Percentiles rank a stretch among this genome's conserved stretches.
These are phyloP conservation scores for Stevia rebaudiana DNA, from an alignment of 140 eudicot genomes.

Conservation along the genomic window DNA sequence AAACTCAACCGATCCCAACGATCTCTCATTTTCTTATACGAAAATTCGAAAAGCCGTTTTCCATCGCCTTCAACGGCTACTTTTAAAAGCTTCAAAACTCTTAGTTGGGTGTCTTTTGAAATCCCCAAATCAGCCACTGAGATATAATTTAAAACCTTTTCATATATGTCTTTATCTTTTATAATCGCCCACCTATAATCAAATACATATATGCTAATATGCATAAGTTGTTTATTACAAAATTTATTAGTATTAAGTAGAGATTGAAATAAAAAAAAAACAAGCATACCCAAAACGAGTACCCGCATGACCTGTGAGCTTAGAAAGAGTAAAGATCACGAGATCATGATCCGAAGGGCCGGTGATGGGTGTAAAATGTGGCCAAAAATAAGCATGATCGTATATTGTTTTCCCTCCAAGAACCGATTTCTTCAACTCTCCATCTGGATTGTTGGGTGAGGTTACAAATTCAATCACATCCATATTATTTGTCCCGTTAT, in stretches of 20 bases:
- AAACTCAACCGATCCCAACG: conserved; percentile 51
- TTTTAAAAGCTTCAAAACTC: conserved; percentile 54
- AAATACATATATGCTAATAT: too few relatives aligned
- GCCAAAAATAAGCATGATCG: conserved; percentile 62
- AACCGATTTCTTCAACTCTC: conserved; percentile 31
- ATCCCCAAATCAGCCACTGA: conserved; percentile 29
- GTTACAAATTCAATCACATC: conserved; percentile 55
- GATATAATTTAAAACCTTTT: conserved; percentile 36
- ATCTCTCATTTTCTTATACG: conserved; percentile 36
- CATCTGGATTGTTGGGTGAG: conserved; percentile 65
- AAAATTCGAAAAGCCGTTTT: conserved; percentile 38
- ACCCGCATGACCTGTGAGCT: conserved; percentile 68
- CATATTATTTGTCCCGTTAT: conserved; percentile 17
- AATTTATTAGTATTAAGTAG: neutral
- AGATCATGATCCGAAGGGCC: conserved; percentile 49
- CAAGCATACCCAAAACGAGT: conserved; percentile 41
- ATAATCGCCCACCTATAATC: conserved; percentile 58
- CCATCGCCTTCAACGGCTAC: conserved; percentile 39
- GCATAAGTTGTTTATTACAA: neutral
- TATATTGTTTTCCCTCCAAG: conserved; percentile 32
- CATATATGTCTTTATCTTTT: conserved; percentile 51
- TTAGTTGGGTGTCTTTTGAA: conserved; percentile 54
- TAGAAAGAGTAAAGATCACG: conserved; percentile 55
- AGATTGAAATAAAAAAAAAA: neutral
- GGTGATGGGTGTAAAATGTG: conserved; percentile 51